phyloP scores from a whole-genome alignment of 805 yeast genomes.

The Schwanniomyces polymorphus region DNA sequence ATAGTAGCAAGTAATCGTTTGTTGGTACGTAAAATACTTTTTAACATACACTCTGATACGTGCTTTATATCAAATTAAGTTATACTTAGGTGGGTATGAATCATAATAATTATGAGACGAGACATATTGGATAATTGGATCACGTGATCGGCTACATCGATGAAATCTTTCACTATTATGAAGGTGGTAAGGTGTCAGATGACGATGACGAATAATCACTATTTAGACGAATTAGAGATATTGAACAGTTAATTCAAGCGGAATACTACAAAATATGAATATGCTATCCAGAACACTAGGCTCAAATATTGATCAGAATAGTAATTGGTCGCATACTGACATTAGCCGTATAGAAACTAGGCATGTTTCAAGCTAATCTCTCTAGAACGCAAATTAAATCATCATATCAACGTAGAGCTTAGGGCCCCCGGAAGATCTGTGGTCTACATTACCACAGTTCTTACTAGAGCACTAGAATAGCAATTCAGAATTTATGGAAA shows the following conservation, averaged over 20 bases:
- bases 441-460: background rate
- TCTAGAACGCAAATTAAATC: slow-evolving; percentile 50
- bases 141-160: background rate
- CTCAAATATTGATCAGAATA: slow-evolving; percentile 6
- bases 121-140: background rate
- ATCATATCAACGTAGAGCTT: background rate
- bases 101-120: background rate
- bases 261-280: no score
- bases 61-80: background rate
- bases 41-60: slow-evolving; percentile 5
- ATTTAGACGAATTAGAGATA: background rate
- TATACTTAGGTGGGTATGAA: background rate
- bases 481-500: background rate
- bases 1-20: slow-evolving; percentile 10
- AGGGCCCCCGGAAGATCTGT: background rate
- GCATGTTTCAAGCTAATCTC: slow-evolving; percentile 38
- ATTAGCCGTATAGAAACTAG: slow-evolving; percentile 41
- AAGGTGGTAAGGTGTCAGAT: no score
- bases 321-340: slow-evolving; percentile 42
- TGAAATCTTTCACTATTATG: no score
- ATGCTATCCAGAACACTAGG: no score
- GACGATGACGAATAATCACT: no score
- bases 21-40: slow-evolving; percentile 1
- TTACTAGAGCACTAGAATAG: background rate
- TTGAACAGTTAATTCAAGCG: no score